Evolutionary conservation across 2,329 filamentous ascomycete genomes (phyloP), one percentile per base, ranked within the genome.

Genomic region (Aspergillus carbonarius): DNA sequence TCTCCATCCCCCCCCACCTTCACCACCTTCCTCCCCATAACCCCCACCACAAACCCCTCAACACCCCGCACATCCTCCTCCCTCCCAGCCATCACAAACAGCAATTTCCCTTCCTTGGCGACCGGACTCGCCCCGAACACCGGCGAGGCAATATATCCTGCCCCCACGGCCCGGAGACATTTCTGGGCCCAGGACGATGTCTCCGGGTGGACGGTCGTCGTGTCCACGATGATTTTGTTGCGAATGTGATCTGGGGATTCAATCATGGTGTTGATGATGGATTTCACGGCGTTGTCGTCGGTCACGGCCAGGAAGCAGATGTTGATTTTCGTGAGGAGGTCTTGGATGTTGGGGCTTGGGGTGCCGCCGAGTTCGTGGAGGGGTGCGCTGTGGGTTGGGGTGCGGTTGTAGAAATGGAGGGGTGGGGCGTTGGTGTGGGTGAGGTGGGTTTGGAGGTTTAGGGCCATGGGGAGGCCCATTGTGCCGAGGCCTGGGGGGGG

Each of bases 21-120:
- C 18, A 54, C n/a, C 13, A 23, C 47, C 30, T 55, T 54, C 18
- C 57, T 23, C 6, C 44, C 57, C 46, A 59, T 40, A 2, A 59
- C 32, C 12, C 57, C 52, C 18, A 50, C 51, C 17, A 59, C 15
- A 15, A 44, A 55, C 3, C 51, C 44, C n/a, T 50, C 44, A n/a
- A 59, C 35, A 2, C n/a, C 23, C 9, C 20, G 25, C n/a, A 59
- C 44, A n/a, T 17, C 47, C 9, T 35, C n/a, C 10, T 44, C 32
- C 10, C 3, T 5, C 15, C 30, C 44, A 6, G 44, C 44, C 5
- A 48, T 9, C 9, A 32, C 25, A 9, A 32, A 30, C 1, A 48
- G 27, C 8, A 48, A 15, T n/a, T 48, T 48, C 7, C 44, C 44
- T 30, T 48, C 44, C 17, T 48, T 17, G 3, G 44, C 25, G n/a